Evolutionary conservation across 208 protist genomes (phyloP).

Genomic region (Endotrypanum monterogeii): DNA sequence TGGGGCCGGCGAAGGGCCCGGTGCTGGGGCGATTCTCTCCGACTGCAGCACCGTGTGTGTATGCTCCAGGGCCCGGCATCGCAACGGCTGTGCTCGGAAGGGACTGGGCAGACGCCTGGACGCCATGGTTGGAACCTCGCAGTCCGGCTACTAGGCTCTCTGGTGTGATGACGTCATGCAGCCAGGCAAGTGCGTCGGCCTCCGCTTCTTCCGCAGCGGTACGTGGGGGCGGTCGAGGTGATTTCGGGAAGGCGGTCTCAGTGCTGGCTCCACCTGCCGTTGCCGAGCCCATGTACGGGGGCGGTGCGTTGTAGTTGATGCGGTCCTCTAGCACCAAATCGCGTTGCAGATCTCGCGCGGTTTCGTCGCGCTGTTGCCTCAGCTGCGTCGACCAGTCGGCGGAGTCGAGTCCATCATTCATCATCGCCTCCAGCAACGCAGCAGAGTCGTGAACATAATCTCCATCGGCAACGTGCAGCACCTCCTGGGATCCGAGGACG

Average conservation of each 20-base stretch:
- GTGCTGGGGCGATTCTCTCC: neutral
- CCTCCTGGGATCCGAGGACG: neutral
- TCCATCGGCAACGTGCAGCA: conserved; percentile 40
- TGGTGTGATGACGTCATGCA: conserved; percentile 81
- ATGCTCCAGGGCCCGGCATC: neutral
- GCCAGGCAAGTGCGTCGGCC: conserved; percentile 78
- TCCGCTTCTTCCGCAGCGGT: conserved; percentile 20
- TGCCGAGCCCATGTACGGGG: neutral
- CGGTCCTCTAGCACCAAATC: conserved; percentile 58
- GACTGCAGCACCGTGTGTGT: conserved; percentile 3
- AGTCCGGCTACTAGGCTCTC: conserved; percentile 37
- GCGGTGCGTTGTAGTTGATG: conserved; percentile 58
- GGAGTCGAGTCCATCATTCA: conserved; percentile 58
- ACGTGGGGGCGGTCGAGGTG: neutral
- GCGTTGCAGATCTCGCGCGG: conserved; percentile 37
- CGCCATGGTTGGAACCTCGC: conserved; percentile 3
- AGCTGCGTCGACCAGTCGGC: conserved; percentile 23
- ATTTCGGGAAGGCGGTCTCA: conserved; percentile 4
- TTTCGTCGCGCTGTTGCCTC: conserved; percentile 25
- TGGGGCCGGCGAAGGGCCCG: neutral
- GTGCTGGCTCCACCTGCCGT: neutral
- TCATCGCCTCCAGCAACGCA: conserved; percentile 72
- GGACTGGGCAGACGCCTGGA: conserved; percentile 6
- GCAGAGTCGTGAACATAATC: conserved; percentile 73
- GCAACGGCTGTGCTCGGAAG: neutral